These are phyloP conservation scores for Cephalotrichum gorgonifer DNA, from an alignment of 2,329 filamentous ascomycete genomes.

Conservation along the genomic window DNA sequence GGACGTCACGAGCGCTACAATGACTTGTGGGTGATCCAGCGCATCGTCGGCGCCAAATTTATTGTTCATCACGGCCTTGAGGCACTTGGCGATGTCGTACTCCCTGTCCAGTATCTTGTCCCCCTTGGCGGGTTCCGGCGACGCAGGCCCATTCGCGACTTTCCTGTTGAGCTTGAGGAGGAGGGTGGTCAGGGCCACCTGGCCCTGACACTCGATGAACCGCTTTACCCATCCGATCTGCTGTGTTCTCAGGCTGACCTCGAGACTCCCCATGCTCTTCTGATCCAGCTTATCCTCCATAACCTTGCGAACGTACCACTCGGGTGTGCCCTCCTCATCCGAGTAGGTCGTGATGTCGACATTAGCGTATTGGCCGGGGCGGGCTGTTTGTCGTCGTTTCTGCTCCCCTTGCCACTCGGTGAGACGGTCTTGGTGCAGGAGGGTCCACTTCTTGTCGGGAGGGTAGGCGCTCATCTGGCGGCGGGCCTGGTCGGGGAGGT, in stretches of 20 bases:
- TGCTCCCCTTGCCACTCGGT: slow-evolving; percentile 92
- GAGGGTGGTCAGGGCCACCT: slow-evolving; percentile 89
- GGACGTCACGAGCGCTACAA: slow-evolving; percentile 77
- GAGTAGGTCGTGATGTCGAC: slow-evolving; percentile 64
- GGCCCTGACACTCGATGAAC: slow-evolving; percentile 95
- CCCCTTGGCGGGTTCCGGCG: slow-evolving; percentile 42
- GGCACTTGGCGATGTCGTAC: slow-evolving; percentile 93
- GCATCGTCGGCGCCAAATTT: slow-evolving; percentile 77
- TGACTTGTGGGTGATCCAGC: slow-evolving; percentile 77
- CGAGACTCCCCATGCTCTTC: slow-evolving; percentile 85
- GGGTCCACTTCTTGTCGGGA: slow-evolving; percentile 90
- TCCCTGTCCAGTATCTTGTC: slow-evolving; percentile 83
- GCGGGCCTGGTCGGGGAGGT: slow-evolving; percentile 85
- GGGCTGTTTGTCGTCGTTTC: slow-evolving; percentile 68
- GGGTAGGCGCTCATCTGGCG: slow-evolving; percentile 96
- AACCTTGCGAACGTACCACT: slow-evolving; percentile 95
- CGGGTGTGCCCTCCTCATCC: slow-evolving; percentile 90
- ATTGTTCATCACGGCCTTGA: slow-evolving; percentile 6
- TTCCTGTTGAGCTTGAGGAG: slow-evolving; percentile 88
- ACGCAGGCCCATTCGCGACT: slow-evolving; percentile 62
- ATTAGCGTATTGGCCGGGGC: slow-evolving; percentile 59
- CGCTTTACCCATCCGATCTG: slow-evolving; percentile 96
- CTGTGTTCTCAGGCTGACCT: slow-evolving; percentile 90
- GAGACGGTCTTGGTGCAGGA: slow-evolving; percentile 89
- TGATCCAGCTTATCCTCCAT: slow-evolving; percentile 91